These are phyloP conservation scores for Colletotrichum zoysiae DNA, from an alignment of 2,329 filamentous ascomycete genomes.

Conservation along the genomic window DNA sequence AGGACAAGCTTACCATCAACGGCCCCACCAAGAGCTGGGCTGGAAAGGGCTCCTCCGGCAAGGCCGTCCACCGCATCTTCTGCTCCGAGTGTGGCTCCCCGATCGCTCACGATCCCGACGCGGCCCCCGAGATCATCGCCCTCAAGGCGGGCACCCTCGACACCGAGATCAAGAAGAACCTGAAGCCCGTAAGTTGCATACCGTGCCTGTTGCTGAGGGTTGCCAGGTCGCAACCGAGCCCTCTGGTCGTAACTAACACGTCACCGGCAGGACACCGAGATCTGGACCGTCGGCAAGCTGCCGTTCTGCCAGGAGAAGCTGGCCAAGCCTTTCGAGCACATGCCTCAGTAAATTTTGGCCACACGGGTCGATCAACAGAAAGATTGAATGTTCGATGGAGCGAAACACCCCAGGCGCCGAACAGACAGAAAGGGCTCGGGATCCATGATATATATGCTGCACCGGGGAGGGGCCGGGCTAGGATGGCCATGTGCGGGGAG, in stretches of 20 bases:
- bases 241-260: neutral
- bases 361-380: no score
- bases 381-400: neutral
- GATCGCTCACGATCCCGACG: conserved; percentile 77
- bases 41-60: conserved; percentile 70
- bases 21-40: conserved; percentile 75
- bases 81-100: conserved; percentile 77
- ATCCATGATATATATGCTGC: conserved; percentile 22
- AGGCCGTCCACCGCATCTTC: conserved; percentile 76
- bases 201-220: neutral
- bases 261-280: conserved; percentile 69
- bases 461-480: neutral
- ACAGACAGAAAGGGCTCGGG: conserved; percentile 1
- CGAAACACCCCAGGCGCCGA: neutral
- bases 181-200: conserved; percentile 69
- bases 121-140: conserved; percentile 77
- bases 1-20: conserved; percentile 73
- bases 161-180: conserved; percentile 73
- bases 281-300: conserved; percentile 77
- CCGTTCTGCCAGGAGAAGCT: conserved; percentile 77
- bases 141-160: conserved; percentile 76
- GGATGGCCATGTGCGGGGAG: conserved; percentile 25
- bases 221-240: neutral
- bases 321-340: conserved; percentile 72
- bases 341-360: conserved; percentile 64